Base-by-base conservation (phyloP, 352 stramenopile genomes). In the Phytopythium litorale region DNA sequence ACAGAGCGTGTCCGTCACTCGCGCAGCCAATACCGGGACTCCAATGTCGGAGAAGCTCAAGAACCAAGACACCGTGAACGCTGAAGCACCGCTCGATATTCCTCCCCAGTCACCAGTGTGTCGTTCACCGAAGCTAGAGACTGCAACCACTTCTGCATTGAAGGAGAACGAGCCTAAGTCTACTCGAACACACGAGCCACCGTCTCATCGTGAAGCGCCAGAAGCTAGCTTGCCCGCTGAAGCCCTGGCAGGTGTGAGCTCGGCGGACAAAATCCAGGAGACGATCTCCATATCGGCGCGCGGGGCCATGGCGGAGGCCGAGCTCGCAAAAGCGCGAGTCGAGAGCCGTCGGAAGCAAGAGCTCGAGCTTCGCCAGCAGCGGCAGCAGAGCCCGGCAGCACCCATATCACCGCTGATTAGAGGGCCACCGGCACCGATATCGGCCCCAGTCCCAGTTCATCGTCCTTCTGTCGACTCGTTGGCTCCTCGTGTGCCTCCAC, bases 301-400 rank as follows among this genome's bases (percentile, higher is more conserved):
- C 59, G 79, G 81, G 11, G 84, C 84, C 4, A 62, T 84, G 23
- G 76, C 72, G 7, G 84, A 92, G 64, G 84, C 84, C 7, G 79
- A 92, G 62, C 74, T 92, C 52, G 81, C 84, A 9, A 88, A 84
- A 58, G 68, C 74, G 28, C 78, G 84, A 8, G 79, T 92, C 18
- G 84, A 91, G 64, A 77, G 57, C 15, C 72, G 84, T 0, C 72
- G 82, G 18, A 88, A 86, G 58, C 73, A 80, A 56, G 78, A 89
- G 37, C 63, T 68, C 8, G 81, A 89, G 56, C 33, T 64, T 18
- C 73, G 69, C 2, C 72, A 73, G 7, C 78, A 84, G 48, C 73
- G 71, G 35, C 67, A 70, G 15, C 52, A 38, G 23, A 4, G 46
- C 4, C n/a, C 11, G 9, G 46, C 52, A 9, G 28, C 30, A 9